Conservation (phyloP, 2,329 filamentous ascomycete species). For the Byssothecium circinans region DNA sequence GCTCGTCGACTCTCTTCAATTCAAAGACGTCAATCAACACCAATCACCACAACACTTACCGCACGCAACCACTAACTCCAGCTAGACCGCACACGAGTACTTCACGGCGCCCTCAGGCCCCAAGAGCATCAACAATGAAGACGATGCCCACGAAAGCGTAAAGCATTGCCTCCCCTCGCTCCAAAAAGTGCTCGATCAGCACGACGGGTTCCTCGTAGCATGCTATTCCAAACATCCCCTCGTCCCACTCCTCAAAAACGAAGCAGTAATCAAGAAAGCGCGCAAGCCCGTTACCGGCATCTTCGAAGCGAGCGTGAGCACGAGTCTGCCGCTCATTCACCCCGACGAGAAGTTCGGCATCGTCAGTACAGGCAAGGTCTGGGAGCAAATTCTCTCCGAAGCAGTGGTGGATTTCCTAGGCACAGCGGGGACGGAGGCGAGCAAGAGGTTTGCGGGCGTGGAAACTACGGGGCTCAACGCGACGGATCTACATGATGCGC, state of each 20-base stretch:
- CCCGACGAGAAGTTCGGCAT: conserved; percentile 71
- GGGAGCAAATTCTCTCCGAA: conserved; percentile 70
- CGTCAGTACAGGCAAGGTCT: conserved; percentile 82
- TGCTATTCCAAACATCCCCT: conserved; percentile 87
- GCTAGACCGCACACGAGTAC: conserved; percentile 55
- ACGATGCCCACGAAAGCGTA: conserved; percentile 67
- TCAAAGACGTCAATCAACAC: conserved; percentile 46
- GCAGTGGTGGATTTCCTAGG: conserved; percentile 70
- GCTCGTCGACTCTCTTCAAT: conserved; percentile 49
- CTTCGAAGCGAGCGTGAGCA: conserved; percentile 78
- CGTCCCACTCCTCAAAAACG: conserved; percentile 61
- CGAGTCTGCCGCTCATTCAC: conserved; percentile 60
- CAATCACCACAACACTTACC: conserved; percentile 22
- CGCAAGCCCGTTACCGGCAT: conserved; percentile 72
- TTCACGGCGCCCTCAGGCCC: conserved; percentile 71
- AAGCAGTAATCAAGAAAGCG: conserved; percentile 38
- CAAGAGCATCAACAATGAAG: conserved; percentile 74
- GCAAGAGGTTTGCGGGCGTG: conserved; percentile 71
- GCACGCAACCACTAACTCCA: conserved; percentile 48
- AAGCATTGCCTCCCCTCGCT: conserved; percentile 63
- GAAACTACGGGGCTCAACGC: conserved; percentile 80
- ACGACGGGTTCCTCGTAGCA: conserved; percentile 81
- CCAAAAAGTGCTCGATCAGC: conserved; percentile 47
- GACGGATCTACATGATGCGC: conserved; percentile 72
- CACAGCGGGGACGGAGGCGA: conserved; percentile 32